Base-by-base conservation (phyloP, 192 early-diverging fungal genomes). In the Coemansia sp. region DNA sequence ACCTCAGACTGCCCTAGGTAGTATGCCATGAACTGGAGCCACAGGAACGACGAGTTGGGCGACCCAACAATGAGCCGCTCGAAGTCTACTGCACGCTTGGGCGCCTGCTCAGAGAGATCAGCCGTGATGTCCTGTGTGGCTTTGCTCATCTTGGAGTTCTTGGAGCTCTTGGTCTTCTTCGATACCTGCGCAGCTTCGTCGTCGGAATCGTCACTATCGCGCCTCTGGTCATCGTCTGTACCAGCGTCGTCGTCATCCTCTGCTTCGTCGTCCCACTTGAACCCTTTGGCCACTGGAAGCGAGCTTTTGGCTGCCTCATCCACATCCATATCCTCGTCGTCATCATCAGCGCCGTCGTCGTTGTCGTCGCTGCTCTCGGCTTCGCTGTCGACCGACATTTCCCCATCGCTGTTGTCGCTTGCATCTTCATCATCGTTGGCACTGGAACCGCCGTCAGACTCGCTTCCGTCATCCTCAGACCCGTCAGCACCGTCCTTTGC, bases 11-110 rank as follows among this genome's bases (percentile, higher is more conserved):
- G 82, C 57, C 95, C 89, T 4, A 99, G 82, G 66, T 98, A 94
- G 86, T 92, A 95, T n/a, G 95, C 95, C 95, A 99, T 99, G 74
- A 94, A 99, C 80, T 99, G 95, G 72, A 99, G 94, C 97, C 97
- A 99, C 55, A 99, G 64, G 84, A 89, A 96, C 19, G 97, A 99
- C 59, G 90, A 93, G 83, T 96, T 93, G 49, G 97, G 97, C 11
- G 93, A 96, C 25, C 93, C 93, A 49, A 99, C 80, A 32, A 99
- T 71, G 53, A 98, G 76, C 57, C 96, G 88, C 72, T 99, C 97
- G 73, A 92, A 99, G 71, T 96, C 95, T 14, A 85, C 81, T 17
- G 92, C 85, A 5, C 86, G 79, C 74, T 92, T 88, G 32, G 92
- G 93, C 23, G 92, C 87, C 61, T 84, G 79, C 34, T 84, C 81